These are phyloP conservation scores for Hymenoscyphus occultus DNA, from an alignment of 2,329 filamentous ascomycete genomes.

Conservation along the genomic window DNA sequence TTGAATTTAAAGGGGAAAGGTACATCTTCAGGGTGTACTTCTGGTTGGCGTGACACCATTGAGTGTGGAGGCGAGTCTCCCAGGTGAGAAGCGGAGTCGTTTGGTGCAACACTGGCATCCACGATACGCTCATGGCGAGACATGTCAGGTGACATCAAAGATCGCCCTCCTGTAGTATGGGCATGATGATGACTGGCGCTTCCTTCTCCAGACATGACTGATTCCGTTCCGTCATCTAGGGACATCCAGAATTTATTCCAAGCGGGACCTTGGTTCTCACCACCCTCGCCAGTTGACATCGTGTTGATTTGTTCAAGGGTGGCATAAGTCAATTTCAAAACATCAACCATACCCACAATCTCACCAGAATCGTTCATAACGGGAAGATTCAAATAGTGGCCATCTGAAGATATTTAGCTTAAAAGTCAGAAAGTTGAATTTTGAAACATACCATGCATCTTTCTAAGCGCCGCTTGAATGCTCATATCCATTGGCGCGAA, in stretches of 20 bases:
- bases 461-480: slow-evolving; percentile 93
- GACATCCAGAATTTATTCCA: slow-evolving; percentile 99
- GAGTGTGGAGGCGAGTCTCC: slow-evolving; percentile 78
- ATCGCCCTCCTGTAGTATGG: slow-evolving; percentile 63
- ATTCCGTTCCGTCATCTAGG: slow-evolving; percentile 84
- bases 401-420: slow-evolving; percentile 57
- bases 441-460: slow-evolving; percentile 86
- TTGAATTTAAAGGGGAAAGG: slow-evolving; percentile 99
- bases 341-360: slow-evolving; percentile 99
- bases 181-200: slow-evolving; percentile 71
- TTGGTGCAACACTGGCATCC: slow-evolving; percentile 80
- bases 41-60: slow-evolving; percentile 49
- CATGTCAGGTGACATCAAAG: slow-evolving; percentile 77
- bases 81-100: slow-evolving; percentile 91
- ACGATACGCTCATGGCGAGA: slow-evolving; percentile 63
- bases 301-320: slow-evolving; percentile 97
- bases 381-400: slow-evolving; percentile 95
- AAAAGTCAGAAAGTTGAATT: background rate
- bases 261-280: slow-evolving; percentile 88
- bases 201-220: slow-evolving; percentile 88
- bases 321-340: slow-evolving; percentile 95
- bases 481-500: slow-evolving; percentile 99
- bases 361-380: slow-evolving; percentile 98
- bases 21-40: slow-evolving; percentile 61
- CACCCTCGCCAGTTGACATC: slow-evolving; percentile 80